A percentile compares a stretch with the other conserved stretches of the same genome.
phyloP scores from a whole-genome alignment of 805 yeast genomes.

The Pichia phayaonensis region DNA sequence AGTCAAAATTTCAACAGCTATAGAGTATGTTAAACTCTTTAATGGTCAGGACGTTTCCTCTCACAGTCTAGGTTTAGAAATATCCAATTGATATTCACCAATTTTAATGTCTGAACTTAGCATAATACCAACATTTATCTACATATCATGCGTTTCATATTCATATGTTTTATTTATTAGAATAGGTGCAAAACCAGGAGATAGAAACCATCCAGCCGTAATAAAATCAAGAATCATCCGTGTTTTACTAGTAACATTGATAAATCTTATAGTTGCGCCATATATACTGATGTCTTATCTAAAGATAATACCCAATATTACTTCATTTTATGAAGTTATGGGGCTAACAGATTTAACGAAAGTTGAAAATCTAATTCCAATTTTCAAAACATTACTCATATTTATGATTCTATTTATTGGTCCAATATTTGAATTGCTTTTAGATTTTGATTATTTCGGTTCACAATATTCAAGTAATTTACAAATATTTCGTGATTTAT shows the following conservation, averaged over 20 bases:
- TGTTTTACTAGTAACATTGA: constrained; percentile 28
- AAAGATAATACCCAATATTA: constrained; percentile 8
- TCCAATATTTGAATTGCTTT: constrained; percentile 26
- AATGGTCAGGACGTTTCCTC: too few species aligned
- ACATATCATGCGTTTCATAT: constrained; percentile 32
- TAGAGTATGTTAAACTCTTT: too few species aligned
- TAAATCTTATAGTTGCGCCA: constrained; percentile 27
- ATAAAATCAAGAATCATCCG: constrained; percentile 35
- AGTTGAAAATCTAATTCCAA: neutral
- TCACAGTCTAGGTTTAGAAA: too few species aligned
- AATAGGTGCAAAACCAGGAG: constrained; percentile 16
- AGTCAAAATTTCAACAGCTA: neutral
- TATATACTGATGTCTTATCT: constrained; percentile 18
- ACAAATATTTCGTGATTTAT: constrained; percentile 39
- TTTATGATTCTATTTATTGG: constrained; percentile 28
- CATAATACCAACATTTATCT: constrained; percentile 12
- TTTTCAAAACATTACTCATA: constrained; percentile 12
- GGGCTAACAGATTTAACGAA: constrained; percentile 13
- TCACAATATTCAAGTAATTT: neutral
- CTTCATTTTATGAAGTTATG: constrained; percentile 8
- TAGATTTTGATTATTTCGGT: neutral
- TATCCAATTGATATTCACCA: too few species aligned
- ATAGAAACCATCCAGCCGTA: constrained; percentile 38
- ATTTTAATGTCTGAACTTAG: neutral
- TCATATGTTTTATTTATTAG: constrained; percentile 42